These are phyloP conservation scores for Solanum dulcamara DNA, from an alignment of 257 asterid species.

Conservation along the genomic window DNA sequence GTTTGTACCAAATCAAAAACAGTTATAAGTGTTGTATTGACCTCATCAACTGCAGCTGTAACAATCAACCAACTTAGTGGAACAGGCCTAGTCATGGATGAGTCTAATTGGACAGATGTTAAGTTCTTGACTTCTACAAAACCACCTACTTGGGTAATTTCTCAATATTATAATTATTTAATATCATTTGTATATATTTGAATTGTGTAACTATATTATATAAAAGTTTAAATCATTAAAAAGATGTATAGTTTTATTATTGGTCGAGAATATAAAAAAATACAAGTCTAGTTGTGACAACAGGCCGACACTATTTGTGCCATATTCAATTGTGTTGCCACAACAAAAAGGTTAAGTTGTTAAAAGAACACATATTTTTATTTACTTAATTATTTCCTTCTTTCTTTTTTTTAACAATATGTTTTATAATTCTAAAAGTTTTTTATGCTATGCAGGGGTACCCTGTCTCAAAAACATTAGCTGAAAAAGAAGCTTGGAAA, in stretches of 20 bases:
- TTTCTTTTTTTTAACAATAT: background rate
- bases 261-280: background rate
- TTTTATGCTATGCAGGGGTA: slow-evolving; percentile 4
- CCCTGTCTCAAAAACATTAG: slow-evolving; percentile 20
- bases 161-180: background rate
- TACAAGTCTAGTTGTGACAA: background rate
- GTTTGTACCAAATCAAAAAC: slow-evolving; percentile 7
- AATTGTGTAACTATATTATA: background rate
- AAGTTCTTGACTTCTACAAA: slow-evolving; percentile 9
- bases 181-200: background rate
- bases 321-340: background rate
- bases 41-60: slow-evolving; percentile 20
- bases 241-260: too few relatives aligned
- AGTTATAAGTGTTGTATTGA: slow-evolving; percentile 8
- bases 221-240: too few relatives aligned
- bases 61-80: slow-evolving; percentile 3
- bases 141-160: slow-evolving; percentile 16
- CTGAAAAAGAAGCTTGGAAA: slow-evolving; percentile 23
- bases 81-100: slow-evolving; percentile 10
- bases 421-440: too few relatives aligned
- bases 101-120: slow-evolving; percentile 15
- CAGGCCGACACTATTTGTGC: background rate
- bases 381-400: background rate
- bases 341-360: background rate
- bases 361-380: background rate